A percentile compares a stretch with the other conserved stretches of the same genome.
phyloP scores from a whole-genome alignment of 108 stramenopile genomes.

The Thalassiosira profunda region DNA sequence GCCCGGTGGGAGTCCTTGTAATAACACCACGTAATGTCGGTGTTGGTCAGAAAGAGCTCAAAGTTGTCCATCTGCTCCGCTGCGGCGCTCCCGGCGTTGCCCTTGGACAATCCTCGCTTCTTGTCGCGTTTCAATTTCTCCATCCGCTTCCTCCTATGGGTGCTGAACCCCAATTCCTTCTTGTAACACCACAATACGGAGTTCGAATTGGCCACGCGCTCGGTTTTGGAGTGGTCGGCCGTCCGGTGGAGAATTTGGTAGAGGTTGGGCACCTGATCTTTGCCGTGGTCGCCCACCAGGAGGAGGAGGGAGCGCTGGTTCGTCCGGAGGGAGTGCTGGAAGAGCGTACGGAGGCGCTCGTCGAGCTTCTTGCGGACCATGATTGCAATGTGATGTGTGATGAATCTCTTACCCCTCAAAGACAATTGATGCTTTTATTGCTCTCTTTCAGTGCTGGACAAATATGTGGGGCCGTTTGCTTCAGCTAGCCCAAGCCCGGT shows the following conservation, averaged over 20 bases:
- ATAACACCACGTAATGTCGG: slow-evolving; percentile 98
- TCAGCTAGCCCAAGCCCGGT: no score
- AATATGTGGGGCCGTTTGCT: no score
- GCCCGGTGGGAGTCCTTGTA: slow-evolving; percentile 98
- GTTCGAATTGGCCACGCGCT: slow-evolving; percentile 10
- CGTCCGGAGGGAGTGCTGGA: slow-evolving; percentile 87
- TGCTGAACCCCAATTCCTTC: slow-evolving; percentile 98
- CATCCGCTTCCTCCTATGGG: slow-evolving; percentile 95
- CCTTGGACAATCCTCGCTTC: slow-evolving; percentile 69
- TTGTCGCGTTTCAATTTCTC: slow-evolving; percentile 96
- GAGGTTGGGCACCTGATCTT: slow-evolving; percentile 98
- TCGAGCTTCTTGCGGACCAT: slow-evolving; percentile 99
- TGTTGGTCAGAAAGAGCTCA: slow-evolving; percentile 96
- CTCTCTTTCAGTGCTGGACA: no score
- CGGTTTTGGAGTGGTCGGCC: slow-evolving; percentile 79
- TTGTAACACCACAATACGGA: slow-evolving; percentile 99
- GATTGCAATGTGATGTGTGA: no score
- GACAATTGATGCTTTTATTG: no score
- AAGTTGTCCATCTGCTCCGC: slow-evolving; percentile 85
- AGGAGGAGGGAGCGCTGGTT: slow-evolving; percentile 93
- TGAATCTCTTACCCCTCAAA: no score
- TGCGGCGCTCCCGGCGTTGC: slow-evolving; percentile 28
- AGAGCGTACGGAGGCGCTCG: slow-evolving; percentile 93
- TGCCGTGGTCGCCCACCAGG: slow-evolving; percentile 98
- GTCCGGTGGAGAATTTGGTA: slow-evolving; percentile 92